Conservation (phyloP, 306 rosid species). For the Pyrus betulifolia region DNA sequence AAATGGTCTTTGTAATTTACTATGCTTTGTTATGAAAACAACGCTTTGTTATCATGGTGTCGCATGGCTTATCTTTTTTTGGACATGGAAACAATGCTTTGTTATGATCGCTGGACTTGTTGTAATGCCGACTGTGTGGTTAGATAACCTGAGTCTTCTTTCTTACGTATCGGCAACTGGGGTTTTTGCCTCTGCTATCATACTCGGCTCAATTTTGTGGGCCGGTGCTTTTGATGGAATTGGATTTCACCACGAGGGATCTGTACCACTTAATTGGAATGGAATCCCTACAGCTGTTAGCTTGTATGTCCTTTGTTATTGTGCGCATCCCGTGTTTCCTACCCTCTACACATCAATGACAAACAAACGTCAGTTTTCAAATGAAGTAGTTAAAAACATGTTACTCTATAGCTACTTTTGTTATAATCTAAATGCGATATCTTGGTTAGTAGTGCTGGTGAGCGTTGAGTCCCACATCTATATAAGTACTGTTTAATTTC, state of each 20-base stretch:
- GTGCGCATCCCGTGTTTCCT: conserved; percentile 66
- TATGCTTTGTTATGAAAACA: no score
- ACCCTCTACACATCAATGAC: conserved; percentile 54
- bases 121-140: conserved; percentile 52
- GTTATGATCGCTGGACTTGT: conserved; percentile 32
- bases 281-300: conserved; percentile 60
- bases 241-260: conserved; percentile 34
- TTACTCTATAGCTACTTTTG: no score
- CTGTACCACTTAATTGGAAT: conserved; percentile 28
- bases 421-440: neutral
- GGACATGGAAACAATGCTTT: conserved; percentile 22
- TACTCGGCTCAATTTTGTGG: conserved; percentile 42
- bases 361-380: conserved; percentile 49
- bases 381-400: conserved; percentile 22
- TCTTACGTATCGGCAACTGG: conserved; percentile 63
- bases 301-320: conserved; percentile 57
- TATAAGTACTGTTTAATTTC: no score
- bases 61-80: no score
- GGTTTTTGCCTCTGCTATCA: conserved; percentile 41
- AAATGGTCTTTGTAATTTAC: conserved; percentile 6
- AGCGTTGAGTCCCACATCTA: no score
- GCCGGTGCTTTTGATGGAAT: conserved; percentile 37
- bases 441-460: neutral
- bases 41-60: no score
- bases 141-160: conserved; percentile 44